Conservation (phyloP, 495 filamentous ascomycete genomes). For the Podospora pseudocomata region DNA sequence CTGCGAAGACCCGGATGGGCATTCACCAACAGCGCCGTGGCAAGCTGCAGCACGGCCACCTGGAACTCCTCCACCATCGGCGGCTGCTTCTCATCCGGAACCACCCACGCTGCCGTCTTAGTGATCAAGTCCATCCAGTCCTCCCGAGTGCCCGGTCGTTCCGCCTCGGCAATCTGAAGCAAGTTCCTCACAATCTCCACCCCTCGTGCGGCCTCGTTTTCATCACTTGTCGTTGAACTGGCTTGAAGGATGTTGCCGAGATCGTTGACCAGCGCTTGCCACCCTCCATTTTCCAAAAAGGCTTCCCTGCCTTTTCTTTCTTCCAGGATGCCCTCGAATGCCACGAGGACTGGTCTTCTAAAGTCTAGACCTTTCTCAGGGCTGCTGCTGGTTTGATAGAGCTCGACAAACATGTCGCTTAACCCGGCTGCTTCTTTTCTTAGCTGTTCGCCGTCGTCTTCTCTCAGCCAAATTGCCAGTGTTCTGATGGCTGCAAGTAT, state of each 20-base stretch:
- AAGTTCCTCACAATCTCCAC: slow-evolving; percentile 53
- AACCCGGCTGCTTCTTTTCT: slow-evolving; percentile 52
- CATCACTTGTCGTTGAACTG: slow-evolving; percentile 11
- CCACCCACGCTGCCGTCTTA: slow-evolving; percentile 35
- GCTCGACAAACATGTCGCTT: slow-evolving; percentile 54
- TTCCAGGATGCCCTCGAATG: slow-evolving; percentile 49
- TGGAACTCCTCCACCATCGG: slow-evolving; percentile 42
- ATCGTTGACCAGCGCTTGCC: slow-evolving; percentile 47
- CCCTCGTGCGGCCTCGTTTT: slow-evolving; percentile 40
- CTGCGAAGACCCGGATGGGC: slow-evolving; percentile 42
- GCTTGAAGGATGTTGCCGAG: slow-evolving; percentile 37
- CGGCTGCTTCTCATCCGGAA: slow-evolving; percentile 20
- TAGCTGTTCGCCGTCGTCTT: slow-evolving; percentile 58
- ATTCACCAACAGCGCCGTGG: slow-evolving; percentile 44
- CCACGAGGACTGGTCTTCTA: slow-evolving; percentile 49
- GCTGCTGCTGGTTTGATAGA: slow-evolving; percentile 42
- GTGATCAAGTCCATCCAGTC: slow-evolving; percentile 49
- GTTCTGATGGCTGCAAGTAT: slow-evolving; percentile 50
- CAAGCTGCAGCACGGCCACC: slow-evolving; percentile 50
- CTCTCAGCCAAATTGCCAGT: slow-evolving; percentile 58
- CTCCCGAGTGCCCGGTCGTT: slow-evolving; percentile 36
- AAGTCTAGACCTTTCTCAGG: slow-evolving; percentile 40
- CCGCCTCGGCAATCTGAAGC: slow-evolving; percentile 43
- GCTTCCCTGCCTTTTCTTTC: slow-evolving; percentile 42
- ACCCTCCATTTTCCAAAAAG: slow-evolving; percentile 46